Evolutionary conservation across 176 grass and related monocot species (phyloP).

Genomic region (Carex parvula): DNA sequence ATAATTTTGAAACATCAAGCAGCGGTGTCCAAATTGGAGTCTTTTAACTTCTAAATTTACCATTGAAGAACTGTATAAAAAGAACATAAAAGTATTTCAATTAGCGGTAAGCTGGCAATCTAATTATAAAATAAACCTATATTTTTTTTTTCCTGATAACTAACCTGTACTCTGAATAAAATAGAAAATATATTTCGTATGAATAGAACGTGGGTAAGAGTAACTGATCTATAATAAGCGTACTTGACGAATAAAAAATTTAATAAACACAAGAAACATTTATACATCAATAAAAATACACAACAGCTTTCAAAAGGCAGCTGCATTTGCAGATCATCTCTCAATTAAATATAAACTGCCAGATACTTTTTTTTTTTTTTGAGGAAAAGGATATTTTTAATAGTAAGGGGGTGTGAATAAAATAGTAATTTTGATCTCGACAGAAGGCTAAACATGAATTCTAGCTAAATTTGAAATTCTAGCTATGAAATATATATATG

Average conservation of each 20-base stretch:
- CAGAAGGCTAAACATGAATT: neutral
- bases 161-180: neutral
- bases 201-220: neutral
- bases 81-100: too few relatives aligned
- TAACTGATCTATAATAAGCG: constrained; percentile 11
- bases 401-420: neutral
- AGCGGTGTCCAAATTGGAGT: neutral
- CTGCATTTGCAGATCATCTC: neutral
- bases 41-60: neutral
- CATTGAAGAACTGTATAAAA: too few relatives aligned
- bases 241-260: neutral
- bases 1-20: neutral
- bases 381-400: neutral
- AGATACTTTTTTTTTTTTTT: neutral
- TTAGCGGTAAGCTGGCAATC: neutral
- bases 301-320: constrained; percentile 11
- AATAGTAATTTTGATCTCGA: neutral
- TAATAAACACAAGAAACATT: neutral
- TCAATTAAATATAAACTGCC: neutral
- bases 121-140: neutral
- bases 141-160: neutral
- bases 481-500: neutral
- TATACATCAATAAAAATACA: neutral
- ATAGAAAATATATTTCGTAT: neutral
- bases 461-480: neutral